Evolutionary conservation across 108 stramenopile genomes (phyloP).

Genomic region (Stephanodiscus minutulus): DNA sequence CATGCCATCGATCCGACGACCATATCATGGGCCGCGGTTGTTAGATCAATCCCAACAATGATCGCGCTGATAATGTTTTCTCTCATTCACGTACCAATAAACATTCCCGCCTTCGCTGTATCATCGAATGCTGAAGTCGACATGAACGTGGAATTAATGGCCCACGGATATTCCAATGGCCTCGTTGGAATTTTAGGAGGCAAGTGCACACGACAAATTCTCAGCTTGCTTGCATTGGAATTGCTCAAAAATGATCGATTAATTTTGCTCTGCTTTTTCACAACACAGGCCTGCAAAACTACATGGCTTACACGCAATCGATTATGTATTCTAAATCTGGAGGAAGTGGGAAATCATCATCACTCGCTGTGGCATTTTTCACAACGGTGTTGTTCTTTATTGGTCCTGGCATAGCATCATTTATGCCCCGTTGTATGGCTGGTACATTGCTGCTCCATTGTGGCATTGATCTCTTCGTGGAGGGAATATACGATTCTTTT

Average conservation of each 20-base stretch:
- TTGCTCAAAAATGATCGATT: too few relatives aligned
- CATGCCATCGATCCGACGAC: slow-evolving; percentile 34
- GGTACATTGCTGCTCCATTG: slow-evolving; percentile 84
- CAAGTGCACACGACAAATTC: too few relatives aligned
- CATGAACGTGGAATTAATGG: slow-evolving; percentile 80
- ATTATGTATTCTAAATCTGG: slow-evolving; percentile 78
- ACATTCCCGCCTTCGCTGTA: slow-evolving; percentile 83
- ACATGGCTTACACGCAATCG: slow-evolving; percentile 70
- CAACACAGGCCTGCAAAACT: slow-evolving; percentile 81
- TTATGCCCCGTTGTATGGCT: slow-evolving; percentile 83
- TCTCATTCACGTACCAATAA: slow-evolving; percentile 85
- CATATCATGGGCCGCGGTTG: slow-evolving; percentile 65
- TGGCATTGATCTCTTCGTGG: slow-evolving; percentile 82
- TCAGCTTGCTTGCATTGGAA: too few relatives aligned
- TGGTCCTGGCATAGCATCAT: slow-evolving; percentile 61
- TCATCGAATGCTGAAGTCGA: slow-evolving; percentile 70
- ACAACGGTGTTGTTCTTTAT: slow-evolving; percentile 67
- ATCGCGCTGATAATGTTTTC: slow-evolving; percentile 66
- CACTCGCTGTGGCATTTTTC: slow-evolving; percentile 49
- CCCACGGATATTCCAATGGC: too few relatives aligned
- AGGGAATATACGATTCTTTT: slow-evolving; percentile 70
- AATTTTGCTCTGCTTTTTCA: too few relatives aligned
- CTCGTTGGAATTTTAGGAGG: too few relatives aligned
- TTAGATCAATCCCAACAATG: slow-evolving; percentile 62
- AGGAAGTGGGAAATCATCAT: slow-evolving; percentile 56